Evolutionary conservation across 2,329 filamentous ascomycete species (phyloP), one percentile per base, ranked within the genome.

Genomic region (Calcarisporium arbuscula): DNA sequence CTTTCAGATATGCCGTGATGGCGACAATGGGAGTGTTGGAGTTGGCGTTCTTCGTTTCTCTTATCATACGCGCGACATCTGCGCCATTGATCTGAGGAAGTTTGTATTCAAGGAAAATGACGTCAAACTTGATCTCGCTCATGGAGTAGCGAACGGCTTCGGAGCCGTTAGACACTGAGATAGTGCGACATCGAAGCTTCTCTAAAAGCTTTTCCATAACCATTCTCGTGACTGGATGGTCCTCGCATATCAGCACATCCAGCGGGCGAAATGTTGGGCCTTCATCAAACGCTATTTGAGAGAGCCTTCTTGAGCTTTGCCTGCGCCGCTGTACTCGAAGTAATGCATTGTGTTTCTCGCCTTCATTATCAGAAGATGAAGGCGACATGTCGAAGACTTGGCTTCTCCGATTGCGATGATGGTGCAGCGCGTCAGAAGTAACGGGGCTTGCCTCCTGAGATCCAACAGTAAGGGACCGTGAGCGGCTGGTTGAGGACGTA

Each of bases 121-220:
- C 87, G 60, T 98, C 92, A 53, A 96, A 98, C 53, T 96, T 94
- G 54, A 98, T 90, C 54, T 96, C 90, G 52, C 90, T 90, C 70
- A 94, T 85, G 19, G 92, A 88, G 60, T 92, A 95, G 16, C 90
- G 80, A 50, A 95, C 82, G 9, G 90, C 92, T 54, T 98, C 92
- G 0, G 86, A 82, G 1, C 92, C 92, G 48, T 89, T 95, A 4
- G 82, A 74, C 5, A 92, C 90, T 4, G 86, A 88, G 50, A 98
- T 92, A 8, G 90, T 95, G 27, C 92, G 85, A 52, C 92, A 98
- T 22, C 87, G 83, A 22, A 96, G 68, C 62, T 96, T 98, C 58
- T 98, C 92, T 34, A 98, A 72, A 7, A 98, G 67, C 50, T 94
- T 92, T 55, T 98, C 92, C 90, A 98, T 96, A n/a, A 98, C 90